Percentiles rank a stretch among this genome's conserved stretches.
Evolutionary conservation across 192 early-diverging fungal species (phyloP).

Genomic region (Radiomyces spectabilis): DNA sequence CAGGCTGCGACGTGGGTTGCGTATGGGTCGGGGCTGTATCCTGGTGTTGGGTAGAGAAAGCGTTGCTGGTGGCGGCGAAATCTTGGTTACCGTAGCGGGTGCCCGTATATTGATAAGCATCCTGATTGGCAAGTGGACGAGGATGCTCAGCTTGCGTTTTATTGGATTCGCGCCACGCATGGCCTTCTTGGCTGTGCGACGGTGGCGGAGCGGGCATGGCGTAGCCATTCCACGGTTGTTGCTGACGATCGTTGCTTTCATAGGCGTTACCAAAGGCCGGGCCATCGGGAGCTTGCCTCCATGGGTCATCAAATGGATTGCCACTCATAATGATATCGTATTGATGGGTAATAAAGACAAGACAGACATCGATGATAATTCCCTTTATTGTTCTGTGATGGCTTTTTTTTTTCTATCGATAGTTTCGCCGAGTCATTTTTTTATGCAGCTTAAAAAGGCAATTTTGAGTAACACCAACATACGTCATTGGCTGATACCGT

Average conservation of each 20-base stretch:
- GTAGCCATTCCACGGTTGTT: slow-evolving; percentile 2
- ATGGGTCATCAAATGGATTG: slow-evolving; percentile 5
- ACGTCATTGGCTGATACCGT: too few relatives aligned
- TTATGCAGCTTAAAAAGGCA: too few relatives aligned
- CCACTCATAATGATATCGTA: too few relatives aligned
- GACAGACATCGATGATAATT: too few relatives aligned
- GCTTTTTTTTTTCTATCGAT: too few relatives aligned
- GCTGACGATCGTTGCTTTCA: background rate
- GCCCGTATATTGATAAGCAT: slow-evolving; percentile 25
- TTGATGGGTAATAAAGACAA: too few relatives aligned
- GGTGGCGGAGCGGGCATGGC: slow-evolving; percentile 7
- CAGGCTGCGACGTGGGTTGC: too few relatives aligned
- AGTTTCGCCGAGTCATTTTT: too few relatives aligned
- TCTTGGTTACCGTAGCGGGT: slow-evolving; percentile 21
- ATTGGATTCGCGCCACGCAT: background rate
- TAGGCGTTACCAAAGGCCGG: slow-evolving; percentile 5
- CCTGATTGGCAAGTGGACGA: background rate
- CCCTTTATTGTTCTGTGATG: too few relatives aligned
- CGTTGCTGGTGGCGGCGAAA: background rate
- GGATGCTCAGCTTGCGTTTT: background rate
- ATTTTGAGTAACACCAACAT: too few relatives aligned
- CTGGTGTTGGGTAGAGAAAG: too few relatives aligned
- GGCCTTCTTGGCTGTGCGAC: background rate
- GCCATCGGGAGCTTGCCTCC: background rate
- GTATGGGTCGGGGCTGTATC: too few relatives aligned